These are phyloP conservation scores for Quercus lobata DNA, from an alignment of 331 rosid species.

Conservation along the genomic window DNA sequence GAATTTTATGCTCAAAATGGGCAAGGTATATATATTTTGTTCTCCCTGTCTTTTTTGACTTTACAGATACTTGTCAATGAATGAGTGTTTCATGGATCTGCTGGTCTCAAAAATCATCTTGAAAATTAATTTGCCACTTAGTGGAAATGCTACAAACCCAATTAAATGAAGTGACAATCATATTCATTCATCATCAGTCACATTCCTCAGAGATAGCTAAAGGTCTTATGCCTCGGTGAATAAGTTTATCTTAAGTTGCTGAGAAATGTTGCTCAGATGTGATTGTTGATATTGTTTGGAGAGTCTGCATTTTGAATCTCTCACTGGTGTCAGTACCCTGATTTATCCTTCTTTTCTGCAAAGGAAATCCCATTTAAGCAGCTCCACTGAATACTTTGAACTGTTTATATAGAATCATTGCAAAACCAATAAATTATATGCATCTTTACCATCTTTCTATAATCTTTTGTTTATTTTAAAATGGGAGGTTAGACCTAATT, in stretches of 20 bases:
- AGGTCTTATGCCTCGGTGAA: too few relatives aligned
- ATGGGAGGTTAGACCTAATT: background rate
- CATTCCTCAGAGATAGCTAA: background rate
- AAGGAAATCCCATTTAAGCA: background rate
- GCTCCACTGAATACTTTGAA: background rate
- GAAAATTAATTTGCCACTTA: background rate
- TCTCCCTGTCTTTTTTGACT: background rate
- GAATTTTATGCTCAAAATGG: conserved; percentile 40
- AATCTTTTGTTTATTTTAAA: background rate
- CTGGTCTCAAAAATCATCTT: background rate
- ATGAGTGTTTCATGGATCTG: background rate
- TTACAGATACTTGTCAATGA: background rate
- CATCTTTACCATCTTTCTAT: background rate
- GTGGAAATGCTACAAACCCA: background rate
- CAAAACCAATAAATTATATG: background rate
- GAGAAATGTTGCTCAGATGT: background rate
- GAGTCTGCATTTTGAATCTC: background rate
- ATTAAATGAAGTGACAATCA: background rate
- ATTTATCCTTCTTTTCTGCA: background rate
- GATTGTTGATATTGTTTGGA: background rate
- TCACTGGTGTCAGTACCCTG: background rate
- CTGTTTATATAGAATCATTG: background rate
- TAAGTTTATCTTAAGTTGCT: background rate
- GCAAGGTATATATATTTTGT: conserved; percentile 31
- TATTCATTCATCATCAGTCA: background rate